These are phyloP conservation scores for Syzygium aqueum DNA, from an alignment of 345 rosid species.

Conservation along the genomic window DNA sequence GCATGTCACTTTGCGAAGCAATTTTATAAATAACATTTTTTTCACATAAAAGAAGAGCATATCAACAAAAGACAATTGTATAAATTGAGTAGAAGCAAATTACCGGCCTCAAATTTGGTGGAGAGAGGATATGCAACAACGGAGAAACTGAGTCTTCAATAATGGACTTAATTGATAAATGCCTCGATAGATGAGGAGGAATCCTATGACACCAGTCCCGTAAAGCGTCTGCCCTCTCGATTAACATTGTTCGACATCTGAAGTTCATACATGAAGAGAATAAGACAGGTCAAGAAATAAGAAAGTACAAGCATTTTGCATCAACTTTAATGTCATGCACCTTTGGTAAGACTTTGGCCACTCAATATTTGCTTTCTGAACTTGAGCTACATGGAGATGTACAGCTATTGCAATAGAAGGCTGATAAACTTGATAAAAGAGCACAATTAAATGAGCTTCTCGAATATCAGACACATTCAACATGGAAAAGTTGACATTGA, in stretches of 20 bases:
- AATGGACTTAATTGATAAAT: slow-evolving; percentile 58
- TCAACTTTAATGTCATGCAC: slow-evolving; percentile 21
- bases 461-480: background rate
- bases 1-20: background rate
- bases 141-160: slow-evolving; percentile 73
- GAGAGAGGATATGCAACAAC: slow-evolving; percentile 73
- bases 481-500: background rate
- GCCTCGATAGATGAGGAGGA: slow-evolving; percentile 73
- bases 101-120: slow-evolving; percentile 80
- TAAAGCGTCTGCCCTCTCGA: slow-evolving; percentile 57
- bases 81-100: slow-evolving; percentile 2
- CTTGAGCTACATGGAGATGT: slow-evolving; percentile 66
- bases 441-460: background rate
- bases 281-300: background rate
- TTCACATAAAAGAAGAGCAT: background rate
- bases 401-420: slow-evolving; percentile 54
- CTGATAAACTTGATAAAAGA: slow-evolving; percentile 53
- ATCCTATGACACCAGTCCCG: slow-evolving; percentile 72
- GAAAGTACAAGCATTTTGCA: background rate
- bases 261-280: slow-evolving; percentile 14
- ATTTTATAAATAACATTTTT: background rate
- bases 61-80: background rate
- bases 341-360: slow-evolving; percentile 93
- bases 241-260: slow-evolving; percentile 60
- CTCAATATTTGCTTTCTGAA: slow-evolving; percentile 71